Evolutionary conservation across 2,329 filamentous ascomycete species (phyloP).

Genomic region (Nothomitra cinnamomea): DNA sequence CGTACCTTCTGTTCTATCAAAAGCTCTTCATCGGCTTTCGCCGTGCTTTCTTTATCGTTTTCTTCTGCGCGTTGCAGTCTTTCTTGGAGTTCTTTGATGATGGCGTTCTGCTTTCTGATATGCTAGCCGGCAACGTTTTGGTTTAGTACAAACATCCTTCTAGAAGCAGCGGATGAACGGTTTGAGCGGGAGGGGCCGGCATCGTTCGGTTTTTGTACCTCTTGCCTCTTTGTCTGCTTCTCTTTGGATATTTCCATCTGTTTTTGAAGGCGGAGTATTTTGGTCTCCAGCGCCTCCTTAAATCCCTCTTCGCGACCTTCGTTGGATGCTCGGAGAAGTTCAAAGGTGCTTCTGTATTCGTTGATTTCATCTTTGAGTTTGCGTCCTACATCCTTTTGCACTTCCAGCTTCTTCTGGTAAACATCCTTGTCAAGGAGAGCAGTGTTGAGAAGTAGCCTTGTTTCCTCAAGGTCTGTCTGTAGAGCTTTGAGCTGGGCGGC

Average conservation of each 20-base stretch:
- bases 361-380: conserved; percentile 13
- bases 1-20: conserved; percentile 3
- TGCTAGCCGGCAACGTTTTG: neutral
- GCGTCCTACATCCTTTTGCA: neutral
- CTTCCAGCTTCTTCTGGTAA: conserved; percentile 11
- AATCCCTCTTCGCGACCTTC: conserved; percentile 12
- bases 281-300: conserved; percentile 14
- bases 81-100: conserved; percentile 17
- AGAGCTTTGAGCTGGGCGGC: conserved; percentile 12
- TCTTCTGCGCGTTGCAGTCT: conserved; percentile 12
- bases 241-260: conserved; percentile 7
- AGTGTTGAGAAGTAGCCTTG: conserved; percentile 14
- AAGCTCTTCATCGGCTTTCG: conserved; percentile 7
- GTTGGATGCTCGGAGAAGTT: conserved; percentile 13
- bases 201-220: conserved; percentile 1
- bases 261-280: conserved; percentile 15
- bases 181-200: neutral
- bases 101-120: conserved; percentile 14
- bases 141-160: neutral
- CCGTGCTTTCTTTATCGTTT: conserved; percentile 8
- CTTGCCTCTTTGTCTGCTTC: neutral
- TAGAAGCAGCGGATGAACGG: neutral
- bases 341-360: conserved; percentile 15
- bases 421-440: conserved; percentile 16
- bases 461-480: conserved; percentile 12